Evolutionary conservation across 1,284 basidiomycete genomes (phyloP).

Genomic region (Malassezia nana): DNA sequence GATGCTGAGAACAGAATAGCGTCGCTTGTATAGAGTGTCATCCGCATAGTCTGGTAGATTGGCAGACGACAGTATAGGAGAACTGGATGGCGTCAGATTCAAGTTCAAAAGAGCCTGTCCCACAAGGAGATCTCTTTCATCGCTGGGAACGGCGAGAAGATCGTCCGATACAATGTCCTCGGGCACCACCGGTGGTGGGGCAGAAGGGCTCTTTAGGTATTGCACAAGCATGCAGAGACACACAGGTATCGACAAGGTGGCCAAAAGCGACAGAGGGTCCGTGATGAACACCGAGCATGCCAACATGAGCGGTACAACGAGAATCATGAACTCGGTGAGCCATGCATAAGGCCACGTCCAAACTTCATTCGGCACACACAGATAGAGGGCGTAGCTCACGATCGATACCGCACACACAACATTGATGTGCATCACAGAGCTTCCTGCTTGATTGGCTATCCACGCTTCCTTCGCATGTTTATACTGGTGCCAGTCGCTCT

Average conservation of each 20-base stretch:
- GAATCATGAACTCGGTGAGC: background rate
- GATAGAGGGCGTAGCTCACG: constrained; percentile 3
- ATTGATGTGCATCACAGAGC: constrained; percentile 5
- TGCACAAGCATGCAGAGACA: background rate
- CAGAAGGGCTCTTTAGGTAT: background rate
- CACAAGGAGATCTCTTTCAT: background rate
- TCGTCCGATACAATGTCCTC: background rate
- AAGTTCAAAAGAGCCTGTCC: background rate
- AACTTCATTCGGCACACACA: background rate
- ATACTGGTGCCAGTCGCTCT: constrained; percentile 9
- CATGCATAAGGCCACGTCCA: background rate
- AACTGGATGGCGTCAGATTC: background rate
- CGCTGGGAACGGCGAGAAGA: background rate
- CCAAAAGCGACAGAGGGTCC: background rate
- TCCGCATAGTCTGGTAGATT: background rate
- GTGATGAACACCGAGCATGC: constrained; percentile 4
- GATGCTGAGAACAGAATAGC: background rate
- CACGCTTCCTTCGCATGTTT: constrained; percentile 13
- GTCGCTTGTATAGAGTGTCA: background rate
- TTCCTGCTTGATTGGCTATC: constrained; percentile 9
- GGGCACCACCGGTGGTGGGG: background rate
- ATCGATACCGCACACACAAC: background rate
- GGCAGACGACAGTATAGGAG: background rate
- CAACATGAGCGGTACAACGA: constrained; percentile 6
- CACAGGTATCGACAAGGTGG: background rate